A percentile compares a stretch with the other conserved stretches of the same genome.
Evolutionary conservation across 306 rosid species (phyloP).

Genomic region (Quillaja saponaria): DNA sequence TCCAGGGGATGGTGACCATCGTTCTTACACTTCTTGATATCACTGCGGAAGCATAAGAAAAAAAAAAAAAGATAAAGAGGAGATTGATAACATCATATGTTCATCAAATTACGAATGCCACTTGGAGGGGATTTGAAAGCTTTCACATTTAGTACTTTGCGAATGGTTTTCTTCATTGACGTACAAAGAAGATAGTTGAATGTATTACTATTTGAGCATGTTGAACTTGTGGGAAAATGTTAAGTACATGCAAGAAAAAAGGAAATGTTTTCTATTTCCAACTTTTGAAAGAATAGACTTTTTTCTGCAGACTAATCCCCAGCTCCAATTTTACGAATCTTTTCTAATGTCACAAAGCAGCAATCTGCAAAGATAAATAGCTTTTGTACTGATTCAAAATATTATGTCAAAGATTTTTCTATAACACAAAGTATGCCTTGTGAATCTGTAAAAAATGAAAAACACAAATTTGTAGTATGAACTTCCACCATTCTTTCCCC

Average conservation of each 20-base stretch:
- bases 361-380: neutral
- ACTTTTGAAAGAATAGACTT: too few relatives aligned
- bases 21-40: conserved; percentile 31
- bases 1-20: conserved; percentile 53
- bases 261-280: neutral
- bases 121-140: conserved; percentile 21
- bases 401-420: conserved; percentile 8
- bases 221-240: neutral
- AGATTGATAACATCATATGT: conserved; percentile 31
- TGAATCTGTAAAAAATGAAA: neutral
- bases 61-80: conserved; percentile 38
- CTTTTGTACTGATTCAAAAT: conserved; percentile 22
- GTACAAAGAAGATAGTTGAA: conserved; percentile 3
- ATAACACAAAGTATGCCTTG: conserved; percentile 13
- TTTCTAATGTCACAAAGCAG: neutral
- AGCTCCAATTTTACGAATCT: too few relatives aligned
- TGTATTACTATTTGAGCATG: conserved; percentile 9
- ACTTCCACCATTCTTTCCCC: conserved; percentile 9
- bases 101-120: conserved; percentile 14
- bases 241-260: neutral
- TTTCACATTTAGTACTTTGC: conserved; percentile 16
- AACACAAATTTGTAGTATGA: conserved; percentile 20
- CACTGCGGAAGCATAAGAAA: conserved; percentile 38
- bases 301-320: too few relatives aligned
- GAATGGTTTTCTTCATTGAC: conserved; percentile 5